Percentiles rank a stretch among this genome's conserved stretches.
Evolutionary conservation across 1,284 basidiomycete genomes (phyloP).

Genomic region (Uromyces viciae-fabae): DNA sequence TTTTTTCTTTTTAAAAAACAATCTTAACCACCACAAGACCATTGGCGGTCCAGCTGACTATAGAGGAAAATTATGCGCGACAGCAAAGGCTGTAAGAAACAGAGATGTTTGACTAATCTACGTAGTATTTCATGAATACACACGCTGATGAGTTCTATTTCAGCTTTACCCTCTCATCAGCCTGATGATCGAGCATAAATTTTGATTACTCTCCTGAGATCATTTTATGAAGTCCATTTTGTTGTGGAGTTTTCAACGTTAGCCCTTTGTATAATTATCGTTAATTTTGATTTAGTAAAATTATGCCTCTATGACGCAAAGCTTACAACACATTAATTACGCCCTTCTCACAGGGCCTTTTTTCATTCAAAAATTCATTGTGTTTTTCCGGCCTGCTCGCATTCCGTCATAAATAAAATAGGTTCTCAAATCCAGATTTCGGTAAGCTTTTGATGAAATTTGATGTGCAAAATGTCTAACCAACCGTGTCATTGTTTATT

Average conservation of each 20-base stretch:
- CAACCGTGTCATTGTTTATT: no score
- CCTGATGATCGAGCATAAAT: constrained; percentile 4
- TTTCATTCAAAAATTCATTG: no score
- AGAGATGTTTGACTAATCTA: constrained; percentile 9
- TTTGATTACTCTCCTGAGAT: no score
- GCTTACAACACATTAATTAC: no score
- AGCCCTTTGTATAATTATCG: constrained; percentile 33
- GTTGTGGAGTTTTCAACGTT: constrained; percentile 17
- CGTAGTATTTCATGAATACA: not conserved
- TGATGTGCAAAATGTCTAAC: not conserved
- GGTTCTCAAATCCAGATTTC: no score
- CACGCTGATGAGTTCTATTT: constrained; percentile 20
- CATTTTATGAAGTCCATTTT: not conserved
- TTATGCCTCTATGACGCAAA: no score
- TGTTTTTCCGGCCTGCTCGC: no score
- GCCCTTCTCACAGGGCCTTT: no score
- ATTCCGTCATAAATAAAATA: no score
- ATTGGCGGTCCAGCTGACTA: not conserved
- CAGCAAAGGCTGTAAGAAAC: not conserved
- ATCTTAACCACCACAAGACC: not conserved
- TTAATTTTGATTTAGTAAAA: no score
- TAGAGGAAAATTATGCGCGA: not conserved
- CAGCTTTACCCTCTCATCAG: not conserved
- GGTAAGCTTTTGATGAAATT: not conserved
- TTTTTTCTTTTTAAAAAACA: no score